Evolutionary conservation across 2,329 filamentous ascomycete species (phyloP).

Genomic region (Lasiodiplodia gonubiensis): DNA sequence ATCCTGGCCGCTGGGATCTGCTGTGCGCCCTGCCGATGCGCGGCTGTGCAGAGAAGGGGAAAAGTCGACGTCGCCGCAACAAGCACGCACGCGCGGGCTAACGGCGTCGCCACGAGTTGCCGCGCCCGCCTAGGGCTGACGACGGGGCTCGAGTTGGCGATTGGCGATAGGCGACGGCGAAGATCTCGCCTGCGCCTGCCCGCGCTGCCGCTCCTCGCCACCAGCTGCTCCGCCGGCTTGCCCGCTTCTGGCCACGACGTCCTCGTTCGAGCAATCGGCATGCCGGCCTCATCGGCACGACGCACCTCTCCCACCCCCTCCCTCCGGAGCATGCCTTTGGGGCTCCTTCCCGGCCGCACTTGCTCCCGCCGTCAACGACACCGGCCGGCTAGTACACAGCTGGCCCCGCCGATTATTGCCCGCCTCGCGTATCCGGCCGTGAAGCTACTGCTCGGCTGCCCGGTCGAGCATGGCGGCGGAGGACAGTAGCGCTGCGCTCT

Average conservation of each 20-base stretch:
- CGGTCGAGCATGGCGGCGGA: not conserved
- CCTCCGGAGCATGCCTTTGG: constrained; percentile 15
- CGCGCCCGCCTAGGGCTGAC: not conserved
- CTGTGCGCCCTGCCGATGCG: not conserved
- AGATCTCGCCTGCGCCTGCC: constrained; percentile 23
- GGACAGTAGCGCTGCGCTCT: constrained; percentile 1
- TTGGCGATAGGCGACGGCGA: constrained; percentile 19
- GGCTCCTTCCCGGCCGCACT: not conserved
- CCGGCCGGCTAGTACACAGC: not conserved
- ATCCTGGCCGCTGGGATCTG: constrained; percentile 17
- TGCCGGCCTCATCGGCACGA: constrained; percentile 23
- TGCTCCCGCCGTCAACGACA: constrained; percentile 13
- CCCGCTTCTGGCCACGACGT: constrained; percentile 7
- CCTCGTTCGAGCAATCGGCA: constrained; percentile 19
- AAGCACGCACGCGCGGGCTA: not conserved
- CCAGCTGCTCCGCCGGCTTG: constrained; percentile 2
- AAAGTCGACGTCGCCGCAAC: not conserved
- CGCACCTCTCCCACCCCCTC: constrained; percentile 11
- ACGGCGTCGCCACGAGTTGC: constrained; percentile 16
- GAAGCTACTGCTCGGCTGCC: constrained; percentile 1
- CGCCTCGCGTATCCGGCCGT: constrained; percentile 5
- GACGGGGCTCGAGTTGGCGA: constrained; percentile 8
- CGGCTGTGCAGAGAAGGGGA: not conserved
- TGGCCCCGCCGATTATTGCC: constrained; percentile 15
- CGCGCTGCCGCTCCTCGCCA: constrained; percentile 13